Percentiles rank a stretch among this genome's conserved stretches.
Conservation (phyloP, 2,329 filamentous ascomycete species). For the Aureobasidium sp. region DNA sequence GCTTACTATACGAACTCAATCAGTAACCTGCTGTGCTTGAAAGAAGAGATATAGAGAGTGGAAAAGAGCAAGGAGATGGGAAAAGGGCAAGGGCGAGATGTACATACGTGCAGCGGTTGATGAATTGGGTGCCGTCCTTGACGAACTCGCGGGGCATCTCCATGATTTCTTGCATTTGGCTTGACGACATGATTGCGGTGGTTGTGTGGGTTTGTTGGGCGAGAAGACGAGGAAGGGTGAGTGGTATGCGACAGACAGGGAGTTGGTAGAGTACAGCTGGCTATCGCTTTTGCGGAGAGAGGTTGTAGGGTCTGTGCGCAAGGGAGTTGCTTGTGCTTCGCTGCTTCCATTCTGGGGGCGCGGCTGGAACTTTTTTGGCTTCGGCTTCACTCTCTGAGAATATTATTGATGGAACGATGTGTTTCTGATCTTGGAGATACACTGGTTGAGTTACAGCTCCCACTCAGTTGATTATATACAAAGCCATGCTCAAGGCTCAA, state of each 20-base stretch:
- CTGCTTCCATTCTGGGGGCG: neutral
- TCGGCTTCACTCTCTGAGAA: neutral
- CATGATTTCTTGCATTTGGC: constrained; percentile 14
- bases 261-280: neutral
- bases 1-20: neutral
- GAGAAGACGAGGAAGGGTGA: neutral
- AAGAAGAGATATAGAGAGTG: constrained; percentile 2
- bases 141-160: constrained; percentile 20
- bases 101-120: constrained; percentile 42
- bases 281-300: constrained; percentile 6
- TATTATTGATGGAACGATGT: neutral
- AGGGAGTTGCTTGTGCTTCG: neutral
- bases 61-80: neutral
- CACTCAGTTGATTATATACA: neutral
- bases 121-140: constrained; percentile 44
- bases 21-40: too few species aligned
- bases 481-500: neutral
- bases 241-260: neutral
- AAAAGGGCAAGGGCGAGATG: neutral
- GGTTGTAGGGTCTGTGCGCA: neutral
- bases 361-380: neutral
- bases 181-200: constrained; percentile 5
- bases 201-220: neutral
- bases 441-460: neutral
- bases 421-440: neutral